Base-by-base conservation (phyloP, 2,329 filamentous ascomycete genomes). In the Parafenestella ontariensis region DNA sequence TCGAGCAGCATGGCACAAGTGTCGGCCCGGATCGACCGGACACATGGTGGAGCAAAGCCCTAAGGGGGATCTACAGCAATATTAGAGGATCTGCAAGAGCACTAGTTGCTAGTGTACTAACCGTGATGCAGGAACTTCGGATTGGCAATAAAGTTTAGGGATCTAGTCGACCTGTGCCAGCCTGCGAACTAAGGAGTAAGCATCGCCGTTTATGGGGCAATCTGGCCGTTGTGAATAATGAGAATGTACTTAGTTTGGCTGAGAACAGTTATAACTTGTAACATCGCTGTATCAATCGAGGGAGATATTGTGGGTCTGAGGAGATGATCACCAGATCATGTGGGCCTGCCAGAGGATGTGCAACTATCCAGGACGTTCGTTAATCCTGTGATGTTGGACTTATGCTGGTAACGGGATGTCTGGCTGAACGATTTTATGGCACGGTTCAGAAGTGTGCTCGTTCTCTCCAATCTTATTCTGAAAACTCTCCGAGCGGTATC, bases 21-120 rank as follows among this genome's bases (percentile, higher is more conserved):
- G n/a, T n/a, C n/a, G n/a, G n/a, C n/a, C n/a, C n/a, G n/a, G n/a
- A n/a, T n/a, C n/a, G n/a, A n/a, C n/a, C n/a, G n/a, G n/a, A n/a
- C n/a, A n/a, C n/a, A n/a, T n/a, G n/a, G n/a, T n/a, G n/a, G n/a
- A n/a, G n/a, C n/a, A n/a, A n/a, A n/a, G n/a, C n/a, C n/a, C n/a
- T n/a, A n/a, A 46, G 47, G 49, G 54, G 23, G 47, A 57, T 60
- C 52, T 44, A 56, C 54, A 57, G 57, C 54, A 60, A 48, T 61
- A 36, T 46, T 59, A 56, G 55, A 59, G 52, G 47, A 58, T 56
- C 52, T 62, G 42, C 48, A 42, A 39, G 29, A 37, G 40, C 61
- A 52, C 64, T 65, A 65, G 49, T n/a, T 29, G 40, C 43, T 62
- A 60, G 57, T 40, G 46, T 49, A 49, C 58, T 57, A 52, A 43